phyloP scores from a whole-genome alignment of 1,284 basidiomycete species.

The Chalciporus sp. region DNA sequence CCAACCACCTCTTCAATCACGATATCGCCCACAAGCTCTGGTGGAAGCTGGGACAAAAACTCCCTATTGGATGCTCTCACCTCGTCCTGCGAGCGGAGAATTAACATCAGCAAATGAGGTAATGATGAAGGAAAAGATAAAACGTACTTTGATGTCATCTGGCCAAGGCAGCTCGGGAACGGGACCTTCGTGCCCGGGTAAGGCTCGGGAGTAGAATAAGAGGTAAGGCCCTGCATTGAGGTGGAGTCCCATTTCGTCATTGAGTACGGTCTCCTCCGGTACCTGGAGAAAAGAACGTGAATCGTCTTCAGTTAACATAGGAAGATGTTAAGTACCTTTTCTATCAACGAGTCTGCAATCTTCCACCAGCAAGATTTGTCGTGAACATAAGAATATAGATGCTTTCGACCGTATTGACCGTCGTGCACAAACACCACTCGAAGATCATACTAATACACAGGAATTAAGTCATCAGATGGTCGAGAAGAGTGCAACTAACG shows the following conservation, averaged over 20 bases:
- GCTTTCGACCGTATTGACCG: slow-evolving; percentile 70
- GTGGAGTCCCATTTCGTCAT: slow-evolving; percentile 68
- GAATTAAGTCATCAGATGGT: background rate
- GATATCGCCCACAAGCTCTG: slow-evolving; percentile 32
- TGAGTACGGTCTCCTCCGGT: slow-evolving; percentile 64
- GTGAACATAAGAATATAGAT: slow-evolving; percentile 75
- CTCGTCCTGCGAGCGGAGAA: slow-evolving; percentile 24
- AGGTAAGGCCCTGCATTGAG: slow-evolving; percentile 74
- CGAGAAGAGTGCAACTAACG: slow-evolving; percentile 25
- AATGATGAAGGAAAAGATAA: background rate
- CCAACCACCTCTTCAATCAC: slow-evolving; percentile 15
- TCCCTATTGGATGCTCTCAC: slow-evolving; percentile 29
- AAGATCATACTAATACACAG: slow-evolving; percentile 63
- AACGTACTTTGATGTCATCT: slow-evolving; percentile 40
- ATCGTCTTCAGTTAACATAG: background rate
- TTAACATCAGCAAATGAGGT: background rate
- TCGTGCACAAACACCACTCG: slow-evolving; percentile 75
- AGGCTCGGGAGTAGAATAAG: slow-evolving; percentile 64
- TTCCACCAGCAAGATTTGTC: slow-evolving; percentile 75
- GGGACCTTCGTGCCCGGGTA: slow-evolving; percentile 37
- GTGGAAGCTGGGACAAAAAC: slow-evolving; percentile 32
- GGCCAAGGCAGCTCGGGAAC: slow-evolving; percentile 41
- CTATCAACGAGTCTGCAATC: slow-evolving; percentile 68
- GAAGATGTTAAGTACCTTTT: slow-evolving; percentile 43
- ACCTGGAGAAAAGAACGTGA: slow-evolving; percentile 45